Conservation (phyloP, 495 filamentous ascomycete species). For the Usnea hakonensis region DNA sequence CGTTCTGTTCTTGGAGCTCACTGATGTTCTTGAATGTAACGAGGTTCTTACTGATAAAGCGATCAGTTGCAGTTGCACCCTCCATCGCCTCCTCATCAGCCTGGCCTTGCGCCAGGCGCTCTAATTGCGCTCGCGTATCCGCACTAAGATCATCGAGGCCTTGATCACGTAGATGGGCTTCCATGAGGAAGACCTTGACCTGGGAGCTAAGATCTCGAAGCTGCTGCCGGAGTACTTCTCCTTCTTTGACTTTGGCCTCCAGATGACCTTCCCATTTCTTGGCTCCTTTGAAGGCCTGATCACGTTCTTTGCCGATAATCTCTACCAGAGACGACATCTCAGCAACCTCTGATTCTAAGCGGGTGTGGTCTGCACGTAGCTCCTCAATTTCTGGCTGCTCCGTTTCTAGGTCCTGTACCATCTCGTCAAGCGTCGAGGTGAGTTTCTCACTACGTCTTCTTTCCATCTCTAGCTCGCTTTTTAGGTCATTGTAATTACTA, state of each 20-base stretch:
- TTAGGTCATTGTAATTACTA: slow-evolving; percentile 54
- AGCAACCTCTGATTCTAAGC: slow-evolving; percentile 57
- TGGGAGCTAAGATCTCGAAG: slow-evolving; percentile 87
- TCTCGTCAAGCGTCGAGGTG: slow-evolving; percentile 67
- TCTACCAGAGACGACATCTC: slow-evolving; percentile 69
- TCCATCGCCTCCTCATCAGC: slow-evolving; percentile 55
- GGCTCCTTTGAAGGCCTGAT: slow-evolving; percentile 49
- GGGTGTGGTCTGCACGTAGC: slow-evolving; percentile 45
- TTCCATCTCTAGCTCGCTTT: slow-evolving; percentile 54
- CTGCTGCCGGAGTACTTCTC: slow-evolving; percentile 72
- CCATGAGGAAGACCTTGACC: slow-evolving; percentile 78
- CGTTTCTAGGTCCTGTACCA: slow-evolving; percentile 55
- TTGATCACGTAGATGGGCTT: slow-evolving; percentile 69
- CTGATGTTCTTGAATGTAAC: slow-evolving; percentile 74
- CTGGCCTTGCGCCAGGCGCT: slow-evolving; percentile 62
- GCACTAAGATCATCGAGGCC: slow-evolving; percentile 64
- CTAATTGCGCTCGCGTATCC: slow-evolving; percentile 56
- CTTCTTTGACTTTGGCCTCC: slow-evolving; percentile 61
- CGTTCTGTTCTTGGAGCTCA: slow-evolving; percentile 84
- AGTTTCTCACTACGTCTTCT: slow-evolving; percentile 64
- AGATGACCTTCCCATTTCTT: slow-evolving; percentile 68
- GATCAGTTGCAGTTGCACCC: slow-evolving; percentile 57
- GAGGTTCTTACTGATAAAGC: slow-evolving; percentile 76
- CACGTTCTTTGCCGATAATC: slow-evolving; percentile 46
- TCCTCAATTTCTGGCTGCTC: slow-evolving; percentile 56